Evolutionary conservation across 2,329 filamentous ascomycete species (phyloP).

Genomic region (Cladosporium sp.): DNA sequence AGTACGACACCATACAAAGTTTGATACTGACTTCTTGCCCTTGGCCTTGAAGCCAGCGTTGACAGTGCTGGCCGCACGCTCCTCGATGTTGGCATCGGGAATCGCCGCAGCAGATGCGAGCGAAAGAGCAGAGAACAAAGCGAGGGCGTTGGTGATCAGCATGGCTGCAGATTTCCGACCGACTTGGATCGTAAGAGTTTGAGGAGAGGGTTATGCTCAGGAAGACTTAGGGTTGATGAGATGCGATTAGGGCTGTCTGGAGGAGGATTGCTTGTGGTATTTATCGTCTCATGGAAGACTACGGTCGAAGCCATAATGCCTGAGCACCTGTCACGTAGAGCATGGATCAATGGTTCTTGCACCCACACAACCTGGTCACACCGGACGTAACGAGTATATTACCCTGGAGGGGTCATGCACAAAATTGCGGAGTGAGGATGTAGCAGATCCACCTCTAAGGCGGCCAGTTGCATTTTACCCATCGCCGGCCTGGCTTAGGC

Average conservation of each 20-base stretch:
- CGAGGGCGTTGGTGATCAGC: conserved; percentile 8
- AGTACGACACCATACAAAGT: too few relatives aligned
- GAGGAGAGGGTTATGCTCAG: too few relatives aligned
- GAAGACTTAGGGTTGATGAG: too few relatives aligned
- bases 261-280: too few relatives aligned
- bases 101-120: conserved; percentile 10
- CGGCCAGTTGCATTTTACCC: background rate
- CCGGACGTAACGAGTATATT: conserved; percentile 4
- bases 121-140: conserved; percentile 8
- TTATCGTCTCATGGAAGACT: too few relatives aligned
- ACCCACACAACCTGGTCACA: background rate
- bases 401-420: background rate
- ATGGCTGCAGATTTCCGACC: background rate
- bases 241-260: too few relatives aligned
- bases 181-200: too few relatives aligned
- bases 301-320: too few relatives aligned
- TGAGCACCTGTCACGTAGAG: too few relatives aligned
- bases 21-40: conserved; percentile 46
- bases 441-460: conserved; percentile 1
- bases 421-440: background rate
- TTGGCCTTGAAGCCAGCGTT: conserved; percentile 53
- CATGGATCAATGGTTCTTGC: background rate
- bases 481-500: background rate
- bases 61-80: conserved; percentile 36
- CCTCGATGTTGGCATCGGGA: conserved; percentile 8